Evolutionary conservation across 208 protist species (phyloP).

Genomic region (Naegleria lovaniensis): DNA sequence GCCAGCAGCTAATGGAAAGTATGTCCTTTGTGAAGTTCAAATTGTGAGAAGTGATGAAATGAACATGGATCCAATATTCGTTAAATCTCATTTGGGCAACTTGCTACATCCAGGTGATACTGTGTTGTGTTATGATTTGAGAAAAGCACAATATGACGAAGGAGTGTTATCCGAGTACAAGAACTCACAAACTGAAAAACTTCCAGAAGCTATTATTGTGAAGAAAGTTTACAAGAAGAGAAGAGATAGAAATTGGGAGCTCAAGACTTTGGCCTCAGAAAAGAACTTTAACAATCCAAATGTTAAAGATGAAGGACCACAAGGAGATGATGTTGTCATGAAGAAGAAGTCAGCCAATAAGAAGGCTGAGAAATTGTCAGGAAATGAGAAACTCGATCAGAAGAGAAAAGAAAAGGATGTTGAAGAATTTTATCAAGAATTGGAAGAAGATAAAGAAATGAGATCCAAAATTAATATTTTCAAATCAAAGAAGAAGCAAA

Average conservation of each 20-base stretch:
- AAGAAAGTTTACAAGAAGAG: slow-evolving; percentile 76
- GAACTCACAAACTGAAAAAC: slow-evolving; percentile 60
- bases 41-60: slow-evolving; percentile 89
- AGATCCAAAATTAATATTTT: slow-evolving; percentile 19
- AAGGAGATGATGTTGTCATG: slow-evolving; percentile 30
- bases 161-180: slow-evolving; percentile 59
- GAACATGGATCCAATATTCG: slow-evolving; percentile 77
- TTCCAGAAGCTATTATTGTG: slow-evolving; percentile 84
- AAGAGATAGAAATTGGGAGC: slow-evolving; percentile 38
- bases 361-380: slow-evolving; percentile 29
- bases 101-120: slow-evolving; percentile 85
- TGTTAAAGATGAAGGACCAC: neutral
- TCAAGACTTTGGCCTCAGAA: slow-evolving; percentile 35
- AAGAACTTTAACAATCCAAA: neutral
- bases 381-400: neutral
- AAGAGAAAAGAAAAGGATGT: neutral
- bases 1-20: slow-evolving; percentile 26
- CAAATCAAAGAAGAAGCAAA: slow-evolving; percentile 26
- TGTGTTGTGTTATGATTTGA: slow-evolving; percentile 84
- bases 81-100: slow-evolving; percentile 82
- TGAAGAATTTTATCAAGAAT: slow-evolving; percentile 21
- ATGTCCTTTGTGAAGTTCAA: slow-evolving; percentile 81
- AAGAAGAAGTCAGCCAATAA: slow-evolving; percentile 35
- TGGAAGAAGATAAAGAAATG: slow-evolving; percentile 34
- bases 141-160: slow-evolving; percentile 77